Evolutionary conservation across 108 stramenopile species (phyloP).

Genomic region (Discostella pseudostelligera): DNA sequence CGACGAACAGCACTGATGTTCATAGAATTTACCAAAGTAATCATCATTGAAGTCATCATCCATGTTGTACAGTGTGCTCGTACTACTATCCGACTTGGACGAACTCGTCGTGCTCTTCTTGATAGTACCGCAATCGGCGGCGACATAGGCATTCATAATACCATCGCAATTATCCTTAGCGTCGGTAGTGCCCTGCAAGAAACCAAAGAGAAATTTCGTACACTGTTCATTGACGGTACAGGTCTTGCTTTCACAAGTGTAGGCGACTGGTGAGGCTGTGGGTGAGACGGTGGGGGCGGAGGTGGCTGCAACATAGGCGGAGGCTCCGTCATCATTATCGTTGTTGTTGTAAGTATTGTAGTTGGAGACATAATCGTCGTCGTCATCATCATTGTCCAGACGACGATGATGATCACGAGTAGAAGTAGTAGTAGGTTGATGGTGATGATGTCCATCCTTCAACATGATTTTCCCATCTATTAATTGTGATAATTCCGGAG

Average conservation of each 20-base stretch:
- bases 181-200: constrained; percentile 84
- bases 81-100: neutral
- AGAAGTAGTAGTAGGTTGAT: no score
- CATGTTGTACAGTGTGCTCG: constrained; percentile 19
- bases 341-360: neutral
- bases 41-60: constrained; percentile 66
- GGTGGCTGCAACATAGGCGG: neutral
- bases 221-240: constrained; percentile 57
- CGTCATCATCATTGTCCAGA: constrained; percentile 8
- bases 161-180: constrained; percentile 80
- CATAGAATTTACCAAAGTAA: constrained; percentile 57
- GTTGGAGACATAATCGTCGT: constrained; percentile 11
- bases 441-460: no score
- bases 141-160: constrained; percentile 71
- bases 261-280: neutral
- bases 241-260: constrained; percentile 36
- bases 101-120: constrained; percentile 23
- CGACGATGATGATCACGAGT: neutral
- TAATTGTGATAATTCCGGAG: constrained; percentile 21
- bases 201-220: constrained; percentile 63
- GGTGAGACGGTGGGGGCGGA: neutral
- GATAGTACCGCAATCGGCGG: constrained; percentile 61
- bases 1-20: constrained; percentile 64
- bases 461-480: constrained; percentile 18
- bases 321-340: neutral